Evolutionary conservation across 208 protist genomes (phyloP).

Genomic region (Novymonas esmeraldas): DNA sequence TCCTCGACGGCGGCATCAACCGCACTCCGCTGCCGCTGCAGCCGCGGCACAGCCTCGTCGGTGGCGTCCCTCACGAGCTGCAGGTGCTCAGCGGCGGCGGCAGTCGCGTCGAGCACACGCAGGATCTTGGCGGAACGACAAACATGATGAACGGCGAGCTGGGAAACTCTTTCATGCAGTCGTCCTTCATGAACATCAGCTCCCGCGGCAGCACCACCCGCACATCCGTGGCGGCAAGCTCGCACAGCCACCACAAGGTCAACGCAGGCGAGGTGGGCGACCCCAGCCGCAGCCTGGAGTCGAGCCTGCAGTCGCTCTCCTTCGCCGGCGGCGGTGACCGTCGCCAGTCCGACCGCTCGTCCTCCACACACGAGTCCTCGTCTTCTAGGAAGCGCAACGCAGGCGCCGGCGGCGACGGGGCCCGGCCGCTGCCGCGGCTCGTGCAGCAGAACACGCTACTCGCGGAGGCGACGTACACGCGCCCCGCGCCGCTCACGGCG

Average conservation of each 20-base stretch:
- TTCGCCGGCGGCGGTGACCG: constrained; percentile 23
- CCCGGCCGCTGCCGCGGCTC: constrained; percentile 11
- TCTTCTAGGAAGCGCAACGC: background rate
- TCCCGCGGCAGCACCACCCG: constrained; percentile 8
- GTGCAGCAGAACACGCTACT: constrained; percentile 33
- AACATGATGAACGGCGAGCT: constrained; percentile 29
- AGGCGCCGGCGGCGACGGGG: background rate
- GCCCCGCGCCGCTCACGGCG: constrained; percentile 35
- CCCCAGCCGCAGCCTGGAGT: constrained; percentile 36
- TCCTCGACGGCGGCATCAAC: constrained; percentile 86
- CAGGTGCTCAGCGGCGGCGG: constrained; percentile 18
- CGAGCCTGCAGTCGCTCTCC: constrained; percentile 41
- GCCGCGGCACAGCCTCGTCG: constrained; percentile 29
- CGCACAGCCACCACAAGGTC: background rate
- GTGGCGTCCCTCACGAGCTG: constrained; percentile 21
- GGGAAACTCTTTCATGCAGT: constrained; percentile 70
- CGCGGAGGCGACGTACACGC: constrained; percentile 32
- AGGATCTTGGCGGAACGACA: constrained; percentile 4
- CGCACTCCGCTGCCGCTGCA: constrained; percentile 83
- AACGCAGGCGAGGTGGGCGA: constrained; percentile 1
- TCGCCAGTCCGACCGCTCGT: constrained; percentile 19
- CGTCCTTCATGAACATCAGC: constrained; percentile 54
- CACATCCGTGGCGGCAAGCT: background rate
- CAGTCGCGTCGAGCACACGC: constrained; percentile 7
- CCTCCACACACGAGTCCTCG: constrained; percentile 9